These are phyloP conservation scores for Boechera divaricarpa DNA, from an alignment of 345 rosid species.

Conservation along the genomic window DNA sequence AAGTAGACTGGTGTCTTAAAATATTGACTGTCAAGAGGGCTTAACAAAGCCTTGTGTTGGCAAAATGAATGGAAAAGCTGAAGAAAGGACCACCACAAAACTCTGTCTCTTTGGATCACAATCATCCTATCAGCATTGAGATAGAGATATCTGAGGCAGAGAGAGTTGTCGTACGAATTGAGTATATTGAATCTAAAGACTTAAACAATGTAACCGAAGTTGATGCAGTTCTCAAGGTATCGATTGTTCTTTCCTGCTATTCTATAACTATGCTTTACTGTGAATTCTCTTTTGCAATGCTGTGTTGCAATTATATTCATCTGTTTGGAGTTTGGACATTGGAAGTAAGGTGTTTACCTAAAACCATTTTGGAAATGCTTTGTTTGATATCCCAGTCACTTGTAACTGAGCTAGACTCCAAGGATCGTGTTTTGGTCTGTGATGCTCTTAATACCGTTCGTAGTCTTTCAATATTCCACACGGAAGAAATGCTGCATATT, in stretches of 20 bases:
- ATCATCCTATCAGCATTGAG: constrained; percentile 25
- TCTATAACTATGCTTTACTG: neutral
- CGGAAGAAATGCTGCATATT: constrained; percentile 56
- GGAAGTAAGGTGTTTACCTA: no score
- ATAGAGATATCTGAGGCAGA: constrained; percentile 33
- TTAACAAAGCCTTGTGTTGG: constrained; percentile 52
- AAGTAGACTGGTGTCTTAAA: neutral
- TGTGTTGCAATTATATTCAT: no score
- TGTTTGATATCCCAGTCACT: constrained; percentile 50
- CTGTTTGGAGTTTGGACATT: no score
- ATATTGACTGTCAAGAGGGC: constrained; percentile 53
- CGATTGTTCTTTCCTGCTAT: neutral
- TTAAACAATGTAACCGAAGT: constrained; percentile 62
- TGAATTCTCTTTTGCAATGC: neutral
- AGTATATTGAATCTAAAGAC: constrained; percentile 69
- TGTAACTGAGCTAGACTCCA: constrained; percentile 69
- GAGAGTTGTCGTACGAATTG: constrained; percentile 56
- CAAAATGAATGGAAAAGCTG: constrained; percentile 53
- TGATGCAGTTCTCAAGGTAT: constrained; percentile 64
- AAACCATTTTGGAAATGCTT: neutral
- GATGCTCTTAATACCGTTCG: constrained; percentile 74
- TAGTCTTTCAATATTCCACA: constrained; percentile 72
- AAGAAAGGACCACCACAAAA: constrained; percentile 46
- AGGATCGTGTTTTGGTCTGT: constrained; percentile 77
- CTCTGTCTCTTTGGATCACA: constrained; percentile 41